A percentile compares a stretch with the other conserved stretches of the same genome.
These are phyloP conservation scores for Penicillium bovifimosum DNA, from an alignment of 495 filamentous ascomycete genomes.

Conservation along the genomic window DNA sequence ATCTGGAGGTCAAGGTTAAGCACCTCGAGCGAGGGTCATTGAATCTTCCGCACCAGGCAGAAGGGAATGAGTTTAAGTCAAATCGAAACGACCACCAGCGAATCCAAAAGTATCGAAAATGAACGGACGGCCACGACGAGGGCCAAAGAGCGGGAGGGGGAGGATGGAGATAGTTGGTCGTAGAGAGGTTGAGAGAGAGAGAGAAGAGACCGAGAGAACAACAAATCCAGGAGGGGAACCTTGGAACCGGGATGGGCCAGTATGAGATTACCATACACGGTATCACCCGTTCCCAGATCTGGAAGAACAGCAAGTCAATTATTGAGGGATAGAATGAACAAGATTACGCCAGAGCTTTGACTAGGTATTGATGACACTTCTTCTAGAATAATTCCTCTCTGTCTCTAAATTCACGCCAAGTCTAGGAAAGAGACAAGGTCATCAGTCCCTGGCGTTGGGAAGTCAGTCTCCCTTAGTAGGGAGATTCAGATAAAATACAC, in stretches of 20 bases:
- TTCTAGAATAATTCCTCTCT: neutral
- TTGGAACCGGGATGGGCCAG: neutral
- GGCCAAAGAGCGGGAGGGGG: constrained; percentile 26
- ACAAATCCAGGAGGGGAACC: constrained; percentile 19
- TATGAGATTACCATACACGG: constrained; percentile 6
- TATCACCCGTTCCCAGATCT: constrained; percentile 6
- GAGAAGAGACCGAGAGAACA: constrained; percentile 28
- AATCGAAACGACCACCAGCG: constrained; percentile 6
- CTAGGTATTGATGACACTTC: too few species aligned
- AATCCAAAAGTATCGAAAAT: constrained; percentile 23
- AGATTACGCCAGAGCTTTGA: neutral
- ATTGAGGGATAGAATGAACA: neutral
- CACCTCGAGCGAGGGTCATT: constrained; percentile 32
- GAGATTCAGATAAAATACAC: neutral
- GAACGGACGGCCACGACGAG: constrained; percentile 46
- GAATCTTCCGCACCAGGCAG: constrained; percentile 32
- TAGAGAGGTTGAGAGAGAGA: constrained; percentile 38
- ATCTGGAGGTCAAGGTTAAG: constrained; percentile 40
- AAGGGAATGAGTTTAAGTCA: constrained; percentile 13
- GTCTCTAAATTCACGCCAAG: neutral
- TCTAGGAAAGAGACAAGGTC: neutral
- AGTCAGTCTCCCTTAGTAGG: neutral
- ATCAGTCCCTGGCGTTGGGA: neutral
- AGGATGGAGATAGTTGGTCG: constrained; percentile 6
- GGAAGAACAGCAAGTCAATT: neutral